Base-by-base conservation (phyloP, 2,329 filamentous ascomycete genomes). In the Metarhizium anisopliae region DNA sequence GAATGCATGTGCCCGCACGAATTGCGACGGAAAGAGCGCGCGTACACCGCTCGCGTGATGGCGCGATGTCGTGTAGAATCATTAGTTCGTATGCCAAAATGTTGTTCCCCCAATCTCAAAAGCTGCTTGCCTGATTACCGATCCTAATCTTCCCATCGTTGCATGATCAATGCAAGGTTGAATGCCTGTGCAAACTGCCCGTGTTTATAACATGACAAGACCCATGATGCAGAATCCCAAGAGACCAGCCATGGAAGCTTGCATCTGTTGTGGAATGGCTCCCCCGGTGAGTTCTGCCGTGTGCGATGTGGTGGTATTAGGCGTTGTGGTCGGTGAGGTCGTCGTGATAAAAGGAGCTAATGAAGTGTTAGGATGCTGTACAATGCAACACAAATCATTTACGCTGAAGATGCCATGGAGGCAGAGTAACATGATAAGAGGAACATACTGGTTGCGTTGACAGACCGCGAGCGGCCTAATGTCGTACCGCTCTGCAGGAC, bases 221-320 rank as follows among this genome's bases (percentile, higher is more conserved):
- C 68, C 66, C 63, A 72, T 66, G 60, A 70, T 67, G 59, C 68
- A 68, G 57, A 72, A 72, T 40, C 67, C 69, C 55, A 72, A 54
- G n/a, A 72, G 61, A 38, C 69, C 69, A 47, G 59, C 65, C 58
- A 69, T 66, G 51, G 69, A 72, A 50, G 61, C 60, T 58, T 70
- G 63, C 66, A 70, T 65, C 52, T 67, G 64, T 54, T 66, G 63
- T 42, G 66, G 62, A 50, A 68, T 62, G 20, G 67, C 68, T 36
- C 68, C 69, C 18, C 67, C 69, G 13, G 67, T 67, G 18, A 66
- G 64, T 42, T 63, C 62, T 30, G 65, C 57, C 47, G 64, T 55
- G n/a, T 57, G 60, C 25, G 64, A 62, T 42, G 59, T 55, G n/a
- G 68, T 66, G 18, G 62, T 61, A 55, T 67, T 67, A 58, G 63